Evolutionary conservation across 257 asterid species (phyloP), one percentile per base, ranked within the genome.

Genomic region (Ophiorrhiza pumila): DNA sequence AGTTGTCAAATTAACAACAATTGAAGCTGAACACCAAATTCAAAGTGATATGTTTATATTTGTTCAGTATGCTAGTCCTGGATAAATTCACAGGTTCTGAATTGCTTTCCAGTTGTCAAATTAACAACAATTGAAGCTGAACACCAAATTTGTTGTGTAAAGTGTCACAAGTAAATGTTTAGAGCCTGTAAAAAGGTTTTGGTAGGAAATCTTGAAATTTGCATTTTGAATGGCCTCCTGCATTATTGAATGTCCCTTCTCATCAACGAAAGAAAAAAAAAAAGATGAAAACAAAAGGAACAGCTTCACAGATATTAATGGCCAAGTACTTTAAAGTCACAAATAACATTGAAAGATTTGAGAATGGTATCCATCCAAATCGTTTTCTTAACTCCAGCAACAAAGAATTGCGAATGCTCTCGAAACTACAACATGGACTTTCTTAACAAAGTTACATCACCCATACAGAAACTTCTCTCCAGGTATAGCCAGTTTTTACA

Each of bases 401-500:
- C 52, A 69, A 53, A 41, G 53, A 18, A 37, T 53, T 42, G 64
- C 46, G 27, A 69, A 69, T 50, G 34, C 43, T 25, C 49, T 39
- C 43, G 59, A 65, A 65, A 43, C 35, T 25, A n/a, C 29, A 49
- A 15, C 58, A 2, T 29, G 42, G 37, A 68, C 72, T 68, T 25
- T 47, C 73, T 39, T 4, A n/a, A 64, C 7, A 29, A 29, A 22
- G 1, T 0, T 37, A 35, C 39, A 50, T 41, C 49, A 7, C 73
- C 25, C 32, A 9, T 18, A 18, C 10, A 31, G 7, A 23, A 32
- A 31, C 55, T 42, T 65, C 12, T 43, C 53, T 42, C 71, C 71
- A 43, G 41, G n/a, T 45, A 42, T 45, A 45, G 12, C 53, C 23
- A 11, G 60, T 59, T 75, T 71, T 68, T 53, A 75, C 69, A 66